Base-by-base conservation (phyloP, 2,329 filamentous ascomycete genomes). In the Aspergillus clavatus region DNA sequence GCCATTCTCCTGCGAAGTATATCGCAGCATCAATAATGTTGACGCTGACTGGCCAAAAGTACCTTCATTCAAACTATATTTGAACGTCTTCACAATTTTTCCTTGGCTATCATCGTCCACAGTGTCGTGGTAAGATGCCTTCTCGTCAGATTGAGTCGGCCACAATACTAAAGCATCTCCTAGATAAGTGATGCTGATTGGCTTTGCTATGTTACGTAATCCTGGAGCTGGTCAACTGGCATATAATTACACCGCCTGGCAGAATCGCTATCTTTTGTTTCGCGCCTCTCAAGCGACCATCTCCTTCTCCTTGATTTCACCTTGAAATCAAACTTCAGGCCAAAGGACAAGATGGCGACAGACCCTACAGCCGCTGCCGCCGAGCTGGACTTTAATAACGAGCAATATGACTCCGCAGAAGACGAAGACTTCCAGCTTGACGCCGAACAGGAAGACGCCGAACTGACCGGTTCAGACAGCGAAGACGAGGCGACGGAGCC, bases 401-500 rank as follows among this genome's bases (percentile, higher is more conserved):
- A 69, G 26, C 50, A 48, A 1, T 69, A 69, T 29, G 56, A 67
- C 46, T 69, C 66, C 14, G 60, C 59, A 19, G 65, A 68, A 43
- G 66, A 69, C 50, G 63, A 67, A 51, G 66, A 66, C 46, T 69
- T 69, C 40, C 53, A 66, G 38, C 48, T 68, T 29, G 66, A 68
- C 29, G 56, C 51, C 6, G 59, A 47, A 10, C 59, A 58, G 44
- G 64, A 63, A n/a, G 63, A 66, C 12, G 66, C 61, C n/a, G 62
- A 63, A 26, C 35, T 60, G 14, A 45, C 51, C 12, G 64, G 60
- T 21, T 63, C 60, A 12, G 56, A 56, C 7, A 52, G 50, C 27
- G 65, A 66, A 2, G 67, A 68, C 2, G 58, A 58, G 22, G 11
- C 45, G 12, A 44, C 57, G 18, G 59, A 59, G 29, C 60, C 67